Evolutionary conservation across 495 filamentous ascomycete species (phyloP), one percentile per base, ranked within the genome.

Genomic region (Sphaerosporella brunnea): DNA sequence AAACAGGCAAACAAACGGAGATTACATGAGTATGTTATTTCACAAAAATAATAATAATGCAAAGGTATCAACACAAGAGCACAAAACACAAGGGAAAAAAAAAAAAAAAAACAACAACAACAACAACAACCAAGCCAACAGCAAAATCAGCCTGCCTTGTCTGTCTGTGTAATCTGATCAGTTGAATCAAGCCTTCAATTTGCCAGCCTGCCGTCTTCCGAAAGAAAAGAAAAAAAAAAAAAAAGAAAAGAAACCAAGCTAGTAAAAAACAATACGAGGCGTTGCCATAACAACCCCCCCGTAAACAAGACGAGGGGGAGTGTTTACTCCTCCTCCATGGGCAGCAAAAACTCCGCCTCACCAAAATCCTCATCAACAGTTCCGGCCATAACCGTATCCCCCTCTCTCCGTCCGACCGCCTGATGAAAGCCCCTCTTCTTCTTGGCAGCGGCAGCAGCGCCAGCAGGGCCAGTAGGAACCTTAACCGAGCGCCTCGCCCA

Each of bases 321-420:
- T 9, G 16, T 37, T 46, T 46, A 46, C 30, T 45, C 16, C 42
- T 46, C 43, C 43, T 46, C 43, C 13, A 46, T 28, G 25, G 28
- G 43, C 15, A 3, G 50, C 18, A 60, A 59, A 41, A 60, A 60
- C 8, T 32, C 46, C 13, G 56, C 56, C 26, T 59, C 56, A 16
- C 53, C 56, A 16, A 60, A 60, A 45, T 60, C 56, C 3, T 53
- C 56, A 1, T 11, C 50, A 19, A 9, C 35, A 7, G 0, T 41
- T 13, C 23, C 23, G 16, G 3, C 21, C 10, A 25, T 21, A 16
- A n/a, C n/a, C n/a, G n/a, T n/a, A n/a, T n/a, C n/a, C n/a, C n/a
- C n/a, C n/a, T 50, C 39, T 41, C 32, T 49, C 28, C 55, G 41
- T 9, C 44, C 42, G 8, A 60, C 46, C 30, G 56, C 49, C 32